Percentiles rank a stretch among this genome's conserved stretches.
phyloP scores from a whole-genome alignment of 73 alveolate species.

The Paramecium tetraurelia region DNA sequence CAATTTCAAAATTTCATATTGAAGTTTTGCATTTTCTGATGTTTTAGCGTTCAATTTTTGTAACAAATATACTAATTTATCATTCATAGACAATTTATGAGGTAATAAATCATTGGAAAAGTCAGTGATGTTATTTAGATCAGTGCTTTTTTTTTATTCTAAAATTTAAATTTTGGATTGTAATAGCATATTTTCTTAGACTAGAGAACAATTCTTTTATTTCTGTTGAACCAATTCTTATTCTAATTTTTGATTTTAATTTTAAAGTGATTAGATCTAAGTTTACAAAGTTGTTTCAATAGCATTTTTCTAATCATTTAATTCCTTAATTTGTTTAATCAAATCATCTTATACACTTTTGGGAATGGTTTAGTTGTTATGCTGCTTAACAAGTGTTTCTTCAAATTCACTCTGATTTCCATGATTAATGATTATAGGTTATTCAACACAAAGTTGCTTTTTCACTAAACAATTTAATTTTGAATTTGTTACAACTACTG shows the following conservation, averaged over 20 bases:
- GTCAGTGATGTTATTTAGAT: neutral
- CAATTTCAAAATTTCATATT: neutral
- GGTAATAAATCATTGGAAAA: neutral
- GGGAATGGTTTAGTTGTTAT: neutral
- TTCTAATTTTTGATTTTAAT: neutral
- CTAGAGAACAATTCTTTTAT: neutral
- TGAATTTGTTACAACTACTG: neutral
- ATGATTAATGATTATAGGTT: neutral
- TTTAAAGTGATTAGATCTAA: neutral
- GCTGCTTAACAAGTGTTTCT: neutral
- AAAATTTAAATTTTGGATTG: neutral
- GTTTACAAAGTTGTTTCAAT: neutral
- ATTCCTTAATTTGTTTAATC: neutral
- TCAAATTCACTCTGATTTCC: neutral
- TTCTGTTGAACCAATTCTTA: neutral
- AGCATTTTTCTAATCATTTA: neutral
- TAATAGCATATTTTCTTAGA: neutral
- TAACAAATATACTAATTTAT: neutral
- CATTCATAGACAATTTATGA: neutral
- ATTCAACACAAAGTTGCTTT: neutral
- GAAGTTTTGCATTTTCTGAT: constrained; percentile 5
- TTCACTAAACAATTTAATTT: neutral
- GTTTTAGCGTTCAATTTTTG: neutral
- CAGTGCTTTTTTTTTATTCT: neutral
- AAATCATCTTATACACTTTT: neutral